phyloP scores from a whole-genome alignment of 495 filamentous ascomycete genomes.

The Chaetomium cochliodes region DNA sequence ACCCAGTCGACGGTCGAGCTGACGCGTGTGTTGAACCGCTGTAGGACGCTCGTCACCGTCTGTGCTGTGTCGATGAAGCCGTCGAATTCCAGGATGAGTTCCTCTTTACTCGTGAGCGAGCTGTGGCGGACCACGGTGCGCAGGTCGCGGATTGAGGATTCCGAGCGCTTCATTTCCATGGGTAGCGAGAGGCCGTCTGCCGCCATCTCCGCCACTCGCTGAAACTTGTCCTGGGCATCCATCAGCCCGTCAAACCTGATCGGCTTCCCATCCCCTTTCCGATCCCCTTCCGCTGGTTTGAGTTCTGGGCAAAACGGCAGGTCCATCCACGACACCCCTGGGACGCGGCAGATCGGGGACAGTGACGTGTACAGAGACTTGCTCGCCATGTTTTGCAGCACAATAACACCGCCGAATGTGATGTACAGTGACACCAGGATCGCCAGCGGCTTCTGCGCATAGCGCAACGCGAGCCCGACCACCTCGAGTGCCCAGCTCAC shows the following conservation, averaged over 20 bases:
- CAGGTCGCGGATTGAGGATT: constrained; percentile 70
- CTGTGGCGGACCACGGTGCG: constrained; percentile 59
- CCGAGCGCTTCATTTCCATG: constrained; percentile 67
- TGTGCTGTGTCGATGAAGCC: constrained; percentile 59
- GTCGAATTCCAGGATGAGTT: constrained; percentile 65
- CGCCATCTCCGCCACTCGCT: constrained; percentile 61
- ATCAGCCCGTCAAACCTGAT: constrained; percentile 68
- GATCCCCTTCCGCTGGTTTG: constrained; percentile 16
- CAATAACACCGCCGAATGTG: constrained; percentile 46
- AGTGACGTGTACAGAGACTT: constrained; percentile 50
- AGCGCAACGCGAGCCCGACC: constrained; percentile 49
- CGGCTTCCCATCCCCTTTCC: constrained; percentile 17
- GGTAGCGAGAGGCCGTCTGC: constrained; percentile 59
- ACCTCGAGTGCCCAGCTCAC: constrained; percentile 50
- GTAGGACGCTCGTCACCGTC: constrained; percentile 56
- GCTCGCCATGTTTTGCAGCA: constrained; percentile 53
- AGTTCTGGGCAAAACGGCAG: constrained; percentile 58
- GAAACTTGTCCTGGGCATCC: constrained; percentile 62
- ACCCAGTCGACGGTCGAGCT: constrained; percentile 67
- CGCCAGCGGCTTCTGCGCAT: constrained; percentile 56
- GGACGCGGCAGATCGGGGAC: constrained; percentile 64
- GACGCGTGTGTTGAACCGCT: constrained; percentile 66
- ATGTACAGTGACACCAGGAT: constrained; percentile 54
- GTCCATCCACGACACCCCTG: constrained; percentile 56
- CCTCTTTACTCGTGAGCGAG: constrained; percentile 49